Percentiles rank a stretch among this genome's conserved stretches.
Evolutionary conservation across 805 yeast species (phyloP).

Genomic region (Saturnispora bothae): DNA sequence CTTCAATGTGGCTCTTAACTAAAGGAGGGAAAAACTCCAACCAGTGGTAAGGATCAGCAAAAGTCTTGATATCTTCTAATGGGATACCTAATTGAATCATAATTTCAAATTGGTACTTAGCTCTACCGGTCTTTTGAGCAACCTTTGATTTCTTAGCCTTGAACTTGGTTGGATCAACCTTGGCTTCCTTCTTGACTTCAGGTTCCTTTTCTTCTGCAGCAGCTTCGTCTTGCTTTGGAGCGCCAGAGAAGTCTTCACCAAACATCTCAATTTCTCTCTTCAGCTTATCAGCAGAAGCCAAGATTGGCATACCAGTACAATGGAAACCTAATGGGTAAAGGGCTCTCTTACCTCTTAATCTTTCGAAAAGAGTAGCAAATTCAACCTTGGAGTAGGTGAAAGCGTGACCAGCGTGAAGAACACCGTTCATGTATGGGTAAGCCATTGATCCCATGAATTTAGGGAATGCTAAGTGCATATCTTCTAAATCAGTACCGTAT

Average conservation of each 20-base stretch:
- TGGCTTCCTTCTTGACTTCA: slow-evolving; percentile 20
- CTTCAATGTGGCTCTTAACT: slow-evolving; percentile 67
- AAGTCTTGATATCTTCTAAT: slow-evolving; percentile 70
- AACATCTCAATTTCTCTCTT: slow-evolving; percentile 86
- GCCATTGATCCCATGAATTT: slow-evolving; percentile 93
- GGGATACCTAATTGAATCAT: slow-evolving; percentile 91
- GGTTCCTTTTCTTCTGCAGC: slow-evolving; percentile 24
- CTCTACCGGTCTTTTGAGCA: slow-evolving; percentile 85
- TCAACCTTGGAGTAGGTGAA: slow-evolving; percentile 93
- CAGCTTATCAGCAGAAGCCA: slow-evolving; percentile 91
- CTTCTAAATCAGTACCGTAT: slow-evolving; percentile 47
- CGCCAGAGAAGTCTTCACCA: slow-evolving; percentile 68
- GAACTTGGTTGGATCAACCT: slow-evolving; percentile 75
- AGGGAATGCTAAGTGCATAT: slow-evolving; percentile 69
- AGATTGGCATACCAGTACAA: slow-evolving; percentile 98
- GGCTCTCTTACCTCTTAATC: slow-evolving; percentile 89
- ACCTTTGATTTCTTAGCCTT: slow-evolving; percentile 90
- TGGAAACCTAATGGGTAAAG: slow-evolving; percentile 96
- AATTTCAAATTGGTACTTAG: slow-evolving; percentile 91
- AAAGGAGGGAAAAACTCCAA: slow-evolving; percentile 83
- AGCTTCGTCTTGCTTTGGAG: slow-evolving; percentile 45
- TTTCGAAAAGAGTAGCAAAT: slow-evolving; percentile 84
- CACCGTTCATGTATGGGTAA: slow-evolving; percentile 98
- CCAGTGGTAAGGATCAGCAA: slow-evolving; percentile 92
- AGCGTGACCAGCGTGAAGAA: slow-evolving; percentile 93